A percentile compares a stretch with the other conserved stretches of the same genome.
Evolutionary conservation across 352 stramenopile species (phyloP).

Genomic region (Phytophthora hibernalis): DNA sequence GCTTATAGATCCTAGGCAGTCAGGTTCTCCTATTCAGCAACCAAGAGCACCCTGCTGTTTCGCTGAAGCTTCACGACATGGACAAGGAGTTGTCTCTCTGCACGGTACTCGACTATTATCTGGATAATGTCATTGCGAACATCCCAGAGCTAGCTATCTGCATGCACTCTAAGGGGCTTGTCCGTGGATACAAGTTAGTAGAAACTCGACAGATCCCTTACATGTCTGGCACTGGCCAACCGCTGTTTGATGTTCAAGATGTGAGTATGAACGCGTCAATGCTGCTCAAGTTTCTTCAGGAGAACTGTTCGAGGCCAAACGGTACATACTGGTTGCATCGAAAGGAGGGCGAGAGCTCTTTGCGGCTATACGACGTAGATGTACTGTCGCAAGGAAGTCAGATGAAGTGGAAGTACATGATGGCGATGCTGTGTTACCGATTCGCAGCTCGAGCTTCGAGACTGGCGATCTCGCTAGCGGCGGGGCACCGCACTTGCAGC

Average conservation of each 20-base stretch:
- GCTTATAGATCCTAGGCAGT: conserved; percentile 72
- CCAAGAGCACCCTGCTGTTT: conserved; percentile 83
- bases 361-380: conserved; percentile 86
- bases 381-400: conserved; percentile 85
- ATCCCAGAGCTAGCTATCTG: conserved; percentile 88
- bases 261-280: conserved; percentile 89
- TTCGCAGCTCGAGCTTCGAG: conserved; percentile 79
- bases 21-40: conserved; percentile 88
- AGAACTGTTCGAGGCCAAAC: conserved; percentile 85
- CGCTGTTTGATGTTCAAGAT: conserved; percentile 86
- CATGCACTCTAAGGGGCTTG: conserved; percentile 87
- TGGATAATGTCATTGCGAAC: conserved; percentile 90
- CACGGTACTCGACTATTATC: conserved; percentile 87
- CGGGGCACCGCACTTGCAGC: conserved; percentile 63
- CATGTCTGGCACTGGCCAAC: conserved; percentile 62
- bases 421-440: conserved; percentile 90
- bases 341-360: conserved; percentile 78
- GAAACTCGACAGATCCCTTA: conserved; percentile 87
- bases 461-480: conserved; percentile 66
- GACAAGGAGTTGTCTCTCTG: conserved; percentile 85
- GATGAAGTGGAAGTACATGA: conserved; percentile 93
- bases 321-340: conserved; percentile 88
- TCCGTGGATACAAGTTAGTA: conserved; percentile 87
- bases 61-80: conserved; percentile 86
- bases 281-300: conserved; percentile 87